Percentiles rank a stretch among this genome's conserved stretches.
Conservation (phyloP, 768 basidiomycete genomes). For the Serpula lacrymans region DNA sequence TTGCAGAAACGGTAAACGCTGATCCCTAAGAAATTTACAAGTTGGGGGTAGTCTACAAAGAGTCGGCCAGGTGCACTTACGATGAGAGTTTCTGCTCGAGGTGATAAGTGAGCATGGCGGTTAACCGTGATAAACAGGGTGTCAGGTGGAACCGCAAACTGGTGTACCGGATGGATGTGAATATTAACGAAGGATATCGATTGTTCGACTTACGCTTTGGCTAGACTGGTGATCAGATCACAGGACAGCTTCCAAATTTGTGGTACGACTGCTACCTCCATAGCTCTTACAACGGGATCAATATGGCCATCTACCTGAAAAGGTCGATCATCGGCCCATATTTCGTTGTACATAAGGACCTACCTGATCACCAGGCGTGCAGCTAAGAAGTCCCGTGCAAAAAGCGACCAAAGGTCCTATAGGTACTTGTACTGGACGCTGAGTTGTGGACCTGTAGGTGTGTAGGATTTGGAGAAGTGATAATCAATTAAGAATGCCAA, state of each 20-base stretch:
- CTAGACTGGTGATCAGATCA: constrained; percentile 45
- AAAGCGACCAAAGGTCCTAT: constrained; percentile 60
- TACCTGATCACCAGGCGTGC: constrained; percentile 46
- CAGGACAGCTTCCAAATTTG: constrained; percentile 54
- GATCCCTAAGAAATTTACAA: constrained; percentile 26
- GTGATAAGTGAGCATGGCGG: constrained; percentile 51
- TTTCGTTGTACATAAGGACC: constrained; percentile 21
- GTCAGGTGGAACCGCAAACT: constrained; percentile 56
- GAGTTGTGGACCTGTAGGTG: constrained; percentile 42
- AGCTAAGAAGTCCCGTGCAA: constrained; percentile 46
- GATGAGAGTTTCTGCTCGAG: constrained; percentile 52
- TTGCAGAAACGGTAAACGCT: constrained; percentile 42
- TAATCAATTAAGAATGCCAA: not conserved
- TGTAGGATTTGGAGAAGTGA: constrained; percentile 8
- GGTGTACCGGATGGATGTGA: not conserved
- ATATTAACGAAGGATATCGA: not conserved
- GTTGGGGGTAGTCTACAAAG: no score
- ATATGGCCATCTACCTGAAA: constrained; percentile 44
- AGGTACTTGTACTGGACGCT: constrained; percentile 67
- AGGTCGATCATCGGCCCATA: constrained; percentile 4
- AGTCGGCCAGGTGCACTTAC: constrained; percentile 48
- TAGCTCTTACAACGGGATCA: constrained; percentile 47
- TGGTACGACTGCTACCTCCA: constrained; percentile 48
- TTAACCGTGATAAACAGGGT: constrained; percentile 52
- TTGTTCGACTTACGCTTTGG: constrained; percentile 41